Conservation (phyloP, 2,329 filamentous ascomycete genomes). For the Sporothrix curviconia region DNA sequence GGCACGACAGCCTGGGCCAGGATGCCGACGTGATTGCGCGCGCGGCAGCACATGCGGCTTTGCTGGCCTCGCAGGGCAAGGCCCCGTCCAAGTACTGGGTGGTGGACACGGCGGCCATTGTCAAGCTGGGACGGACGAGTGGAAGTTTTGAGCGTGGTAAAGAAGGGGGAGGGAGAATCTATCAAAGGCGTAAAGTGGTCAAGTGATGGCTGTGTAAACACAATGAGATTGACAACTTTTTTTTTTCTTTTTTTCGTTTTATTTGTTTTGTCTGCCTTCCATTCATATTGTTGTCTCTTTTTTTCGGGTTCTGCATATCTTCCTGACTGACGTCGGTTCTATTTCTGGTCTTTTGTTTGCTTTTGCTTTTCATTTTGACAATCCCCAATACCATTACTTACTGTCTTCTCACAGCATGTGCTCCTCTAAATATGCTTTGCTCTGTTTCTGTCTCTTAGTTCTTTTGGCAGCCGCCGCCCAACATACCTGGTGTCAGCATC, state of each 20-base stretch:
- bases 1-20: constrained; percentile 65
- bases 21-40: constrained; percentile 66
- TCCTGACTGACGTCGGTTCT: not conserved
- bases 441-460: too few relatives aligned
- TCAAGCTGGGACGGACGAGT: constrained; percentile 60
- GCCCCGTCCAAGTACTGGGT: constrained; percentile 56
- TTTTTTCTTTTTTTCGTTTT: not conserved
- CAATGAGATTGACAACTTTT: too few relatives aligned
- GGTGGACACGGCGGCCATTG: constrained; percentile 54
- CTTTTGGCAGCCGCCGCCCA: too few relatives aligned
- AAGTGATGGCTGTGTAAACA: too few relatives aligned
- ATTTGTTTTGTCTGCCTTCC: not conserved
- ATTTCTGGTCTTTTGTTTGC: too few relatives aligned
- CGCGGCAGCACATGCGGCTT: constrained; percentile 56
- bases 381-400: too few relatives aligned
- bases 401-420: too few relatives aligned
- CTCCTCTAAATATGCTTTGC: too few relatives aligned
- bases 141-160: constrained; percentile 32
- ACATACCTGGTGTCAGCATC: not conserved
- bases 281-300: not conserved
- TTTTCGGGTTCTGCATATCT: not conserved
- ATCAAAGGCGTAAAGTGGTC: too few relatives aligned
- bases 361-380: too few relatives aligned
- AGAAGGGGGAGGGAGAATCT: too few relatives aligned
- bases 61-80: constrained; percentile 52